These are phyloP conservation scores for Trichoderma cornu-damae DNA, from an alignment of 2,329 filamentous ascomycete species.

Conservation along the genomic window DNA sequence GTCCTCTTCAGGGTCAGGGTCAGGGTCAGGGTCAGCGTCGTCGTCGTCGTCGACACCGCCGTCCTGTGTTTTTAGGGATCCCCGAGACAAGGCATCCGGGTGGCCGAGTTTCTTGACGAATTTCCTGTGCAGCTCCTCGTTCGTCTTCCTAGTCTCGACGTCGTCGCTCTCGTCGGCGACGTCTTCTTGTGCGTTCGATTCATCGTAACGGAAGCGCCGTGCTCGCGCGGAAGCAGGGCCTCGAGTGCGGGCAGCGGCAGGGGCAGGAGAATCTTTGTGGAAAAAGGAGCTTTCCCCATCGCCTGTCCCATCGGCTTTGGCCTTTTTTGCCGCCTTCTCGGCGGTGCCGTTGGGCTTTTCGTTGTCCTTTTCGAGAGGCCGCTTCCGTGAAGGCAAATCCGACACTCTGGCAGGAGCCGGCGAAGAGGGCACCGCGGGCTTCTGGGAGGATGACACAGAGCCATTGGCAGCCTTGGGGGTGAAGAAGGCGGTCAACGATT, in stretches of 20 bases:
- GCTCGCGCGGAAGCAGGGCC: conserved; percentile 38
- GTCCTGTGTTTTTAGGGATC: conserved; percentile 54
- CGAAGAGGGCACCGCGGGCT: conserved; percentile 27
- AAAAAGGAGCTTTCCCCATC: conserved; percentile 34
- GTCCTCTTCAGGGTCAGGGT: conserved; percentile 53
- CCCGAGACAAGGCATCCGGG: conserved; percentile 71
- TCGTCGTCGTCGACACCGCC: conserved; percentile 50
- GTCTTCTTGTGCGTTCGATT: conserved; percentile 36
- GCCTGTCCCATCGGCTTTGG: conserved; percentile 38
- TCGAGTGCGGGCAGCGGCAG: neutral
- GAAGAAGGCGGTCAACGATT: conserved; percentile 84
- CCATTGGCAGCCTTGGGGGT: conserved; percentile 54
- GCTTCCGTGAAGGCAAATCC: conserved; percentile 41
- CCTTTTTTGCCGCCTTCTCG: conserved; percentile 7
- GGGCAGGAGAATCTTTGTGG: conserved; percentile 18
- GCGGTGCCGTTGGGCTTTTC: conserved; percentile 28
- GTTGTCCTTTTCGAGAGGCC: conserved; percentile 45
- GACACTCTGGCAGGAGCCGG: conserved; percentile 28
- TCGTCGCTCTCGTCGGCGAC: conserved; percentile 45
- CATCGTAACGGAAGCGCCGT: conserved; percentile 48
- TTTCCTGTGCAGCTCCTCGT: conserved; percentile 68
- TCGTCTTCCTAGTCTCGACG: conserved; percentile 48
- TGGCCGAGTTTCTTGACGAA: conserved; percentile 90
- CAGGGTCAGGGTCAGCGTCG: conserved; percentile 49
- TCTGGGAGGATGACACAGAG: conserved; percentile 34